Conservation (phyloP, 768 basidiomycete species). For the Boletellus sp. region DNA sequence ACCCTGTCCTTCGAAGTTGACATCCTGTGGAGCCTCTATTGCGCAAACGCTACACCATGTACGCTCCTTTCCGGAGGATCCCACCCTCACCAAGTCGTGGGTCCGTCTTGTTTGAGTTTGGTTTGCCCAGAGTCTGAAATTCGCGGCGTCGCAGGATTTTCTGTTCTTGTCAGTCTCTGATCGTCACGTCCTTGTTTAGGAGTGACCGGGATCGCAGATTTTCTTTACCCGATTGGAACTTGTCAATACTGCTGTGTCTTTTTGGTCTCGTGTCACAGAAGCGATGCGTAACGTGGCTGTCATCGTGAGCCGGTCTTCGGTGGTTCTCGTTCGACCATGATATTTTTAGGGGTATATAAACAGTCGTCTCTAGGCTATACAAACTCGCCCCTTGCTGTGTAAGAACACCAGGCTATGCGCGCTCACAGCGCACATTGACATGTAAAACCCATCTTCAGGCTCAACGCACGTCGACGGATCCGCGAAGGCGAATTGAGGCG, state of each 20-base stretch:
- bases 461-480: slow-evolving; percentile 7
- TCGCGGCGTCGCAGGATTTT: slow-evolving; percentile 5
- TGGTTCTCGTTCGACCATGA: neutral
- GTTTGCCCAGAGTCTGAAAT: neutral
- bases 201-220: slow-evolving; percentile 7
- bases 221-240: slow-evolving; percentile 1
- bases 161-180: slow-evolving; percentile 8
- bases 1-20: neutral
- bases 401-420: no score
- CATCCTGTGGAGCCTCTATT: slow-evolving; percentile 3
- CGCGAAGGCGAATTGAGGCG: slow-evolving; percentile 6
- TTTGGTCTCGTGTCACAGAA: slow-evolving; percentile 5
- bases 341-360: slow-evolving; percentile 11
- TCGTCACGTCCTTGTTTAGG: neutral
- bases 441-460: no score
- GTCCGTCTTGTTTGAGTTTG: slow-evolving; percentile 1
- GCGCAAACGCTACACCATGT: slow-evolving; percentile 2
- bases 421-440: no score
- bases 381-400: slow-evolving; percentile 14
- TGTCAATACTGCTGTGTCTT: slow-evolving; percentile 3
- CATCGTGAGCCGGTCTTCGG: slow-evolving; percentile 8
- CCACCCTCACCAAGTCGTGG: slow-evolving; percentile 2
- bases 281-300: neutral
- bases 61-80: slow-evolving; percentile 6
- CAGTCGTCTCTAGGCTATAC: slow-evolving; percentile 11